phyloP scores from a whole-genome alignment of 306 rosid species.

The Cyclanthera cordifolia region DNA sequence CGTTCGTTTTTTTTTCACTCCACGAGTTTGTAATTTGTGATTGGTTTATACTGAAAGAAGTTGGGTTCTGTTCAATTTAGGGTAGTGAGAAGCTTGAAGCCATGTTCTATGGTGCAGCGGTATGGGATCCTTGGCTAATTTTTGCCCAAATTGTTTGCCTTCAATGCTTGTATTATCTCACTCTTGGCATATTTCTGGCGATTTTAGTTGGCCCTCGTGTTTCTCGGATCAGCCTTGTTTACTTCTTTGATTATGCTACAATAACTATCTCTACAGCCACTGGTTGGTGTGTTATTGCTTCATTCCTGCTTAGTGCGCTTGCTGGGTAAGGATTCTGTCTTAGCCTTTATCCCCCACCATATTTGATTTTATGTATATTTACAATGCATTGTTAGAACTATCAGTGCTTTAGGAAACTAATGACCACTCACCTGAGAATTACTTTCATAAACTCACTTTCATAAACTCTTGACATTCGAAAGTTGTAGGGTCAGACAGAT shows the following conservation, averaged over 20 bases:
- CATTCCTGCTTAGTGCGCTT: constrained; percentile 59
- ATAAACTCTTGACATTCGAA: too few species aligned
- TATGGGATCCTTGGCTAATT: constrained; percentile 97
- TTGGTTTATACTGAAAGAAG: background rate
- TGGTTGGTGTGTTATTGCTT: constrained; percentile 79
- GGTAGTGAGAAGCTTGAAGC: constrained; percentile 15
- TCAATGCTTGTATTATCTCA: constrained; percentile 72
- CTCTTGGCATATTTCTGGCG: constrained; percentile 60
- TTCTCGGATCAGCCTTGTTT: constrained; percentile 77
- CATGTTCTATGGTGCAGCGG: constrained; percentile 89
- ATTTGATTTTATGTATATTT: too few species aligned
- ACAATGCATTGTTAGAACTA: too few species aligned
- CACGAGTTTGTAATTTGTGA: background rate
- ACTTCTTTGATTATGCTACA: constrained; percentile 86
- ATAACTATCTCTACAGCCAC: constrained; percentile 57
- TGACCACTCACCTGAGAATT: too few species aligned
- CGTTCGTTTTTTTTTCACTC: too few species aligned
- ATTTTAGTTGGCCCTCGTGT: constrained; percentile 73
- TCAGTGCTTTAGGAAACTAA: too few species aligned
- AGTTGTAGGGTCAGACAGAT: too few species aligned
- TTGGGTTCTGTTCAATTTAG: background rate
- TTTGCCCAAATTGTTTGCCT: constrained; percentile 83
- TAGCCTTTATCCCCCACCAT: background rate
- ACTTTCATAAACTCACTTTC: too few species aligned
- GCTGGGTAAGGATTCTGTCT: constrained; percentile 54